phyloP scores from a whole-genome alignment of 768 basidiomycete species.

The Leccinum imitatum region DNA sequence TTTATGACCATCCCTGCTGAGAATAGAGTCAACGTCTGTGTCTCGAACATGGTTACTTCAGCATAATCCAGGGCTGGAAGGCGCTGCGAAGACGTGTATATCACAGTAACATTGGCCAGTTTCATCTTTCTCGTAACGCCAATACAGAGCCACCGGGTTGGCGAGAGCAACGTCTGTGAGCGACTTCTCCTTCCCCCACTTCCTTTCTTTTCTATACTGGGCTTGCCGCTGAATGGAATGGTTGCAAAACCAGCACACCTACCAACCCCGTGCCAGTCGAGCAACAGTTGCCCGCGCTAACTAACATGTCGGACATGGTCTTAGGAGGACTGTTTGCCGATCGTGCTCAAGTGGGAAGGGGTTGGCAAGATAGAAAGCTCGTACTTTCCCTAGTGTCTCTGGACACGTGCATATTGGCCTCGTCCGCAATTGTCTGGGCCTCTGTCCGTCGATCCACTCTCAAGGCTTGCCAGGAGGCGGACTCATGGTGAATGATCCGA shows the following conservation, averaged over 20 bases:
- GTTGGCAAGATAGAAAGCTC: neutral
- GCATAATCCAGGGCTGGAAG: slow-evolving; percentile 72
- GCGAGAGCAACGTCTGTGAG: slow-evolving; percentile 84
- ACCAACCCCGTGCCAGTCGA: slow-evolving; percentile 81
- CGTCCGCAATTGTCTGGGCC: no score
- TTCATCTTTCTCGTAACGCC: slow-evolving; percentile 55
- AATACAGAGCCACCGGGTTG: slow-evolving; percentile 86
- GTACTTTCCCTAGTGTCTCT: no score
- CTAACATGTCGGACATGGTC: slow-evolving; percentile 73
- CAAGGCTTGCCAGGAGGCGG: slow-evolving; percentile 86
- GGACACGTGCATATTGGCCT: no score
- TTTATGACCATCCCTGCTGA: slow-evolving; percentile 65
- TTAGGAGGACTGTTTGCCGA: slow-evolving; percentile 80
- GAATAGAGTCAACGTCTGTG: slow-evolving; percentile 83
- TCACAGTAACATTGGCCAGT: slow-evolving; percentile 77
- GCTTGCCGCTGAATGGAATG: slow-evolving; percentile 74
- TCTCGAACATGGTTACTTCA: slow-evolving; percentile 72
- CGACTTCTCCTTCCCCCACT: neutral
- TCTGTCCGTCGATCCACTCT: slow-evolving; percentile 52
- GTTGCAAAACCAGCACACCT: slow-evolving; percentile 80
- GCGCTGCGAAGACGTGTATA: slow-evolving; percentile 77
- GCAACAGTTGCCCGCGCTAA: slow-evolving; percentile 79
- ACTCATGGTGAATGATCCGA: slow-evolving; percentile 83
- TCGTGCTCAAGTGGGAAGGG: neutral
- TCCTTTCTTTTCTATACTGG: neutral